Evolutionary conservation across 495 filamentous ascomycete species (phyloP).

Genomic region (Pyronema omphalodes): DNA sequence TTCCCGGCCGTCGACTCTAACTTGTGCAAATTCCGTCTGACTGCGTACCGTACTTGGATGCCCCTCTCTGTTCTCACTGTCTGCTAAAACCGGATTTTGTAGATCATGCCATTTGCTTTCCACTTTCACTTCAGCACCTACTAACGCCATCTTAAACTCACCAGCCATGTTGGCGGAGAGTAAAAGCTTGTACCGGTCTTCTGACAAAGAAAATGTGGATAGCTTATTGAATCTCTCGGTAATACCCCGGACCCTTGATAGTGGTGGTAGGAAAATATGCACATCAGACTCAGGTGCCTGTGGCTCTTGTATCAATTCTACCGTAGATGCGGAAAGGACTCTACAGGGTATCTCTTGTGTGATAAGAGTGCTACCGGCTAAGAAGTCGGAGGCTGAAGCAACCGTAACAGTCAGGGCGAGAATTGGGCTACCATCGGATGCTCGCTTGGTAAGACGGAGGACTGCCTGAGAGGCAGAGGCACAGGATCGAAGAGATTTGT

Average conservation of each 20-base stretch:
- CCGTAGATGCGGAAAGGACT: conserved; percentile 57
- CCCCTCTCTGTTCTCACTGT: conserved; percentile 36
- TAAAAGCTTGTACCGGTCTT: conserved; percentile 44
- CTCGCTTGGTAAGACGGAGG: conserved; percentile 77
- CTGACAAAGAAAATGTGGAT: conserved; percentile 26
- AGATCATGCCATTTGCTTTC: conserved; percentile 65
- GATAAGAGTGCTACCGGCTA: conserved; percentile 29
- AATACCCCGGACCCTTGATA: conserved; percentile 72
- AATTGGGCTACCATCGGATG: conserved; percentile 51
- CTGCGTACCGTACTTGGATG: conserved; percentile 50
- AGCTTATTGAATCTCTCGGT: conserved; percentile 87
- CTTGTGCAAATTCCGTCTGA: conserved; percentile 59
- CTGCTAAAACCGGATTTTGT: conserved; percentile 59
- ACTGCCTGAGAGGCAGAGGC: conserved; percentile 54
- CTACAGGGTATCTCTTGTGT: conserved; percentile 95
- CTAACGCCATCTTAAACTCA: conserved; percentile 52
- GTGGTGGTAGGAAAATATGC: conserved; percentile 69
- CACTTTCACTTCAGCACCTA: conserved; percentile 52
- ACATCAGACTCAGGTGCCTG: conserved; percentile 81
- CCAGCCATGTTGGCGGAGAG: conserved; percentile 83
- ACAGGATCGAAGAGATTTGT: conserved; percentile 73
- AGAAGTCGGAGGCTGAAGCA: conserved; percentile 25
- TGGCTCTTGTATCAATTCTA: conserved; percentile 78
- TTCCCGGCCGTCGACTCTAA: conserved; percentile 77
- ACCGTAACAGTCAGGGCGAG: conserved; percentile 71